Evolutionary conservation across 768 basidiomycete genomes (phyloP), one percentile per base, ranked within the genome.

Genomic region (Rhizopogon roseolus): DNA sequence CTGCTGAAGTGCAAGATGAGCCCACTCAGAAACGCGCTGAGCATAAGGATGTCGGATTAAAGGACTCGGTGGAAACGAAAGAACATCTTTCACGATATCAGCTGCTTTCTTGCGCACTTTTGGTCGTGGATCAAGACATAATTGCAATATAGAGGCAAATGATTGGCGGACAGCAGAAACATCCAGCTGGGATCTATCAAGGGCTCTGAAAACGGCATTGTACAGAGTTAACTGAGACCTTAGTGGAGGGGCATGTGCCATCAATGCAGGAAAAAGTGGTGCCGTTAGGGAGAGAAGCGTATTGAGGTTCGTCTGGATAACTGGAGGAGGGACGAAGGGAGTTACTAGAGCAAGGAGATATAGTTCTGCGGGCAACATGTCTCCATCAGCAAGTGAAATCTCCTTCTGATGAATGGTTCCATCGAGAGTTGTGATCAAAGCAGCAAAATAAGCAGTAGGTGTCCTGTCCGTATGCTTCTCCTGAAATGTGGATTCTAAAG

Each of bases 401-500:
- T 76, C 78, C 61, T 75, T 77, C 64, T 78, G 85, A 71, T 84
- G 82, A 25, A 93, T 68, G 10, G 86, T 84, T 54, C 86, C 83
- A 62, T 92, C 88, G 29, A 96, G 78, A 7, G 90, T 88, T 11
- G 92, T 93, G 46, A 92, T 74, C 54, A 96, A 77, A 3, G 90
- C 87, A n/a, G 93, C 91, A 70, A 95, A 97, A 74, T 98, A 98
- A 29, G 97, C 96, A 1, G 93, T 93, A 6, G 95, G 79, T 7
- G 88, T 79, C 39, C 73, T 71, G 50, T 87, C 84, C 7, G 85
- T 76, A 56, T 73, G 74, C 62, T 87, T 85, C 62, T 91, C 88
- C 60, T 77, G 72, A 60, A 86, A 81, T 39, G 86, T 91, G 14
- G 84, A 79, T 70, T 98, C 96, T 60, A 98, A 76, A 2, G 93